Evolutionary conservation across 306 rosid species (phyloP).

Genomic region (Prunus salicina): DNA sequence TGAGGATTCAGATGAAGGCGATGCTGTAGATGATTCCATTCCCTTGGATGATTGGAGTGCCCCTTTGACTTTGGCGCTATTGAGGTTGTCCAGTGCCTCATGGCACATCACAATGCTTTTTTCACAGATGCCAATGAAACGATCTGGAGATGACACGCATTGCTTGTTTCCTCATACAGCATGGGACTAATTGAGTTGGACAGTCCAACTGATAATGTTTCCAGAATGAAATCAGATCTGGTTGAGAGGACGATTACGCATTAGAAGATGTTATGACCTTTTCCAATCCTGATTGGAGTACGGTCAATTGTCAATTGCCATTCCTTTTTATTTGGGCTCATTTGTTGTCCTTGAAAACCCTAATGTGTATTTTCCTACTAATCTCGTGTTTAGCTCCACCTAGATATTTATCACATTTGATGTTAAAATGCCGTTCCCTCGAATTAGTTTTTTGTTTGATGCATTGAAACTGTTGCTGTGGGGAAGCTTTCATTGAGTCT

Average conservation of each 20-base stretch:
- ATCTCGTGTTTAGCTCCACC: too few species aligned
- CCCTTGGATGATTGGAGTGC: slow-evolving; percentile 85
- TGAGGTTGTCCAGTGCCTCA: slow-evolving; percentile 91
- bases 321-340: too few species aligned
- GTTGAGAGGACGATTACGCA: neutral
- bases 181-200: neutral
- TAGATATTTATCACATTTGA: too few species aligned
- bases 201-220: neutral
- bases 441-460: too few species aligned
- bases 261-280: neutral
- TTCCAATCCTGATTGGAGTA: neutral
- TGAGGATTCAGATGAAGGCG: slow-evolving; percentile 61
- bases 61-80: slow-evolving; percentile 82
- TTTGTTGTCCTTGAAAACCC: too few species aligned
- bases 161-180: neutral
- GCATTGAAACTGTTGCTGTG: slow-evolving; percentile 50
- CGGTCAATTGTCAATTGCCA: neutral
- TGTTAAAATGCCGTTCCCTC: too few species aligned
- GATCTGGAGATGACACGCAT: slow-evolving; percentile 68
- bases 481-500: slow-evolving; percentile 87
- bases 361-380: too few species aligned
- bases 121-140: slow-evolving; percentile 97
- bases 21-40: slow-evolving; percentile 60
- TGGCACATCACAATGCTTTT: slow-evolving; percentile 87
- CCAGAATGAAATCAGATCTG: neutral